phyloP scores from a whole-genome alignment of 768 basidiomycete species.

The Hebeloma cylindrosporum region DNA sequence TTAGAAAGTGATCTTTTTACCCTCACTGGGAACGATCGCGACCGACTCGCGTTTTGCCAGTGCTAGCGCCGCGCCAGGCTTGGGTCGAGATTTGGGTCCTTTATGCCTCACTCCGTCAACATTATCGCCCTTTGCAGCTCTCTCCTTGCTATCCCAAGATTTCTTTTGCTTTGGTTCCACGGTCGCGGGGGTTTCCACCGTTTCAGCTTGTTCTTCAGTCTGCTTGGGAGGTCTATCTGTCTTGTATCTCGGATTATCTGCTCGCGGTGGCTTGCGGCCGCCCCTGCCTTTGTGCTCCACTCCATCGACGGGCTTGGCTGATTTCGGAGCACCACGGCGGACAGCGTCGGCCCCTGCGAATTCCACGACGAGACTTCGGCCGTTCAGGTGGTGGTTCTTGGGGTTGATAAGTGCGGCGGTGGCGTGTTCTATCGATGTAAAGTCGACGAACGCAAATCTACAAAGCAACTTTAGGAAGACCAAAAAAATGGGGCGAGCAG shows the following conservation, averaged over 20 bases:
- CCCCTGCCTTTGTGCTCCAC: constrained; percentile 9
- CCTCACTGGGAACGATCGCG: constrained; percentile 67
- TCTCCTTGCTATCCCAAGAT: constrained; percentile 5
- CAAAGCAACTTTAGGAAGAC: constrained; percentile 3
- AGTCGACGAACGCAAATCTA: constrained; percentile 96
- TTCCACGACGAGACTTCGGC: constrained; percentile 83
- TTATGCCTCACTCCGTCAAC: constrained; percentile 25
- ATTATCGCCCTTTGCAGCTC: neutral
- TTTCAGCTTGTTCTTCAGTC: constrained; percentile 7
- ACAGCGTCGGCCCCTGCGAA: constrained; percentile 90
- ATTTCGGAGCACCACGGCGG: constrained; percentile 71
- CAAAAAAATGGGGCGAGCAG: neutral
- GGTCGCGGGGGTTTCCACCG: too few species aligned
- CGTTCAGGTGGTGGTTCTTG: constrained; percentile 81
- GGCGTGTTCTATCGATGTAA: constrained; percentile 73
- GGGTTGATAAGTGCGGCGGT: constrained; percentile 81
- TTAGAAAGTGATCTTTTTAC: constrained; percentile 74
- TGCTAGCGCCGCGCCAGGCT: constrained; percentile 80
- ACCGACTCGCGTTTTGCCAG: constrained; percentile 73
- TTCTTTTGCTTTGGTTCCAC: constrained; percentile 7
- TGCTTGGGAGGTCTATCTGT: neutral
- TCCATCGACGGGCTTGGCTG: constrained; percentile 23
- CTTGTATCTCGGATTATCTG: neutral
- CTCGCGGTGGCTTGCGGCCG: neutral
- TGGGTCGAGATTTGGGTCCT: constrained; percentile 51